Evolutionary conservation across 306 rosid genomes (phyloP), one percentile per base, ranked within the genome.

Genomic region (Cicer cuneatum): DNA sequence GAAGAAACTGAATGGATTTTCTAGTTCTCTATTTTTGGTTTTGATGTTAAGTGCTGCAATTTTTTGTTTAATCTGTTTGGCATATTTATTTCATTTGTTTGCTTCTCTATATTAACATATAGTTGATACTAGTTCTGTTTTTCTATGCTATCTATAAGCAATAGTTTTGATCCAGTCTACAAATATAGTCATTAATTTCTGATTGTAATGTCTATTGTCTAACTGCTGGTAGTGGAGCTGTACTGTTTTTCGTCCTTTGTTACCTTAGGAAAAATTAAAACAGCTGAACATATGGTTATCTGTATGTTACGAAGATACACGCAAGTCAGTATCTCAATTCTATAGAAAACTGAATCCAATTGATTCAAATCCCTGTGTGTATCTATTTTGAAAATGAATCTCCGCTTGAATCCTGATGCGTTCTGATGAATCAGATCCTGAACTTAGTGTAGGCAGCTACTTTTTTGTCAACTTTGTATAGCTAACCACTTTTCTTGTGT

Each of bases 1-100:
- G 40, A 24, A 13, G 33, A 76, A 54, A 45, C 33, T 56, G 47
- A 19, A 13, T 53, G 39, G 6, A 39, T 52, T 64, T 4, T 8
- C n/a, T 29, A 14, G 42, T 51, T 7, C 14, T 49, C 11, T 64
- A 66, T 65, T 51, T 48, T 52, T 52, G 61, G 19, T 49, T 75
- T 74, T 74, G 29, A 46, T 56, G 29, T 74, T n/a, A 77, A 60
- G 67, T 57, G 69, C 65, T 76, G 46, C 49, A 12, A 29, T 29
- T 43, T 60, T 16, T 70, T 48, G 48, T 69, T 47, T 56, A 52
- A 15, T 59, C 10, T 73, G 5, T 53, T 11, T 62, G 42, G 13
- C 46, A 29, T 62, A 8, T 8, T 10, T 72, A 46, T 67, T 56
- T 81, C 51, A 4, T 45, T 45, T 51, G 37, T 68, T 60, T 53